Percentiles rank a stretch among this genome's conserved stretches.
Conservation (phyloP, 192 early-diverging fungal species). For the Powellomyces hirtus region DNA sequence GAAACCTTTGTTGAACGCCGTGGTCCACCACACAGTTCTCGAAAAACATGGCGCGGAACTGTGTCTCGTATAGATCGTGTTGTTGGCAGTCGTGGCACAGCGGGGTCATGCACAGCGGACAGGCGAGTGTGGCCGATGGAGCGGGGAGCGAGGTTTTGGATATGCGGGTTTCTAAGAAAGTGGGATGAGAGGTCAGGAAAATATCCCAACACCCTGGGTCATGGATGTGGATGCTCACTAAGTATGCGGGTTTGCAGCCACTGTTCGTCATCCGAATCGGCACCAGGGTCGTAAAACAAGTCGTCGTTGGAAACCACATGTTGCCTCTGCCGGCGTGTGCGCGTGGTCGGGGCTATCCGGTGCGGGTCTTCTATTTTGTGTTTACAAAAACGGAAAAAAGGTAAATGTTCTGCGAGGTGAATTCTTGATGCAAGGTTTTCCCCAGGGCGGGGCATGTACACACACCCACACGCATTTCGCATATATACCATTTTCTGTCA, state of each 20-base stretch:
- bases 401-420: too few relatives aligned
- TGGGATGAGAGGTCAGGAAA: neutral
- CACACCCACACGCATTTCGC: too few relatives aligned
- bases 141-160: neutral
- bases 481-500: neutral
- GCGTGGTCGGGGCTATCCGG: too few relatives aligned
- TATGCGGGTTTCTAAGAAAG: neutral
- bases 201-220: neutral
- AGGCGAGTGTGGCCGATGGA: slow-evolving; percentile 45
- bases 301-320: neutral
- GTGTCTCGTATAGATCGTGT: slow-evolving; percentile 59
- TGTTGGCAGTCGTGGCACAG: slow-evolving; percentile 63
- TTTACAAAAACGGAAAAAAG: too few relatives aligned
- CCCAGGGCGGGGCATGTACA: too few relatives aligned
- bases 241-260: neutral
- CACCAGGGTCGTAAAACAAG: slow-evolving; percentile 11
- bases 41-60: slow-evolving; percentile 71
- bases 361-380: too few relatives aligned
- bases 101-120: slow-evolving; percentile 60
- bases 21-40: slow-evolving; percentile 53
- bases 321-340: too few relatives aligned
- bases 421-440: too few relatives aligned
- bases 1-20: slow-evolving; percentile 38
- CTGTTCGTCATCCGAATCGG: slow-evolving; percentile 15
- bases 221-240: neutral